Evolutionary conservation across 2,329 filamentous ascomycete species (phyloP).

Genomic region (Sporothrix pallida): DNA sequence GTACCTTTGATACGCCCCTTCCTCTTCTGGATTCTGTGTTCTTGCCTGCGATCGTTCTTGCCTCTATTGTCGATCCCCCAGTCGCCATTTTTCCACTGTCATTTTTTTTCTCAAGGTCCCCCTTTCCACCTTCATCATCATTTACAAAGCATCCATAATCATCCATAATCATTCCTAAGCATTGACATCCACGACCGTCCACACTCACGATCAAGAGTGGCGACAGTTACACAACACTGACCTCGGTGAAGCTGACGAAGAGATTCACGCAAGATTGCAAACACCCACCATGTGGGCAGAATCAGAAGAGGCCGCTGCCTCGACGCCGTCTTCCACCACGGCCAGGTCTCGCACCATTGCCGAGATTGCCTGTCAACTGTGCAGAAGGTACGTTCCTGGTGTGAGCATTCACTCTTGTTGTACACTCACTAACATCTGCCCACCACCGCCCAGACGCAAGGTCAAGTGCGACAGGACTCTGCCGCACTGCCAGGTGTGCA

Average conservation of each 20-base stretch:
- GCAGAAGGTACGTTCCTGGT: slow-evolving; percentile 37
- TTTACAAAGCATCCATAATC: background rate
- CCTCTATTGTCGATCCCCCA: background rate
- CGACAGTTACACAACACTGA: background rate
- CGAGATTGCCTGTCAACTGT: slow-evolving; percentile 33
- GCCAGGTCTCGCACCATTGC: background rate
- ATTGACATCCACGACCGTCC: background rate
- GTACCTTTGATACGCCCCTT: background rate
- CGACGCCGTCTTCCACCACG: no score
- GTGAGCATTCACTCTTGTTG: no score
- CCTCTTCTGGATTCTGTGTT: background rate
- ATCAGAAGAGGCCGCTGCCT: background rate
- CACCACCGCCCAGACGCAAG: slow-evolving; percentile 18
- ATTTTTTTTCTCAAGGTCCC: background rate
- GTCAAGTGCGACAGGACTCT: slow-evolving; percentile 31
- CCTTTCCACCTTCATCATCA: background rate
- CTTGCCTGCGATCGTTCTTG: no score
- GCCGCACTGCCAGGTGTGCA: slow-evolving; percentile 27
- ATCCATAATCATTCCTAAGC: background rate
- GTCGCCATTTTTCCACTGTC: background rate
- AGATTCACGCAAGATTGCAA: background rate
- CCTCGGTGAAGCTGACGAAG: background rate
- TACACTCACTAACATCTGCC: background rate
- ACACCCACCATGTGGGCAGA: background rate
- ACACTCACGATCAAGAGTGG: background rate